Conservation (phyloP, 192 early-diverging fungal species). For the Podila verticillata region DNA sequence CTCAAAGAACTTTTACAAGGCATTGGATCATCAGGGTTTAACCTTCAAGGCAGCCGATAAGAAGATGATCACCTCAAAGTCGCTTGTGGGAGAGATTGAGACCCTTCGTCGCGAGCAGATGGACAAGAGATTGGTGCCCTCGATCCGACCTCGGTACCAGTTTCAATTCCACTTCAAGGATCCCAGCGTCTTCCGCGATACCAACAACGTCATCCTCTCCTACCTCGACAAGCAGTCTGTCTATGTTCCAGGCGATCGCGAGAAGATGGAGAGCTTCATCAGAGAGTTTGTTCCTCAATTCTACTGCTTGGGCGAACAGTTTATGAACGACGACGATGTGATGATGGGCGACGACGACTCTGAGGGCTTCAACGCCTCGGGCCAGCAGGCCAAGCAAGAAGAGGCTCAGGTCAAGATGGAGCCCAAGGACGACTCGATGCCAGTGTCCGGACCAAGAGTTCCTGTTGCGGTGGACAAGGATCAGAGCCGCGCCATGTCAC, state of each 20-base stretch:
- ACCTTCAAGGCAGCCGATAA: constrained; percentile 90
- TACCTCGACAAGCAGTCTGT: constrained; percentile 74
- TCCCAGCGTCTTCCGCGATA: constrained; percentile 78
- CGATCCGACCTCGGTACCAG: constrained; percentile 68
- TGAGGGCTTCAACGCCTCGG: constrained; percentile 24
- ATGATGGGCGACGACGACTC: constrained; percentile 59
- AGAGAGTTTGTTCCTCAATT: constrained; percentile 76
- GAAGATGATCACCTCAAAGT: constrained; percentile 81
- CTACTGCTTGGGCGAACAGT: constrained; percentile 65
- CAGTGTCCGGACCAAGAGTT: constrained; percentile 41
- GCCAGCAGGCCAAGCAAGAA: constrained; percentile 27
- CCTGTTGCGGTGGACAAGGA: constrained; percentile 48
- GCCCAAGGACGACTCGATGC: constrained; percentile 35
- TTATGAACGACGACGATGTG: constrained; percentile 63
- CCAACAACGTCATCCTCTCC: constrained; percentile 76
- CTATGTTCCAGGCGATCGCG: constrained; percentile 68
- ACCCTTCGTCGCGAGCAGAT: constrained; percentile 83
- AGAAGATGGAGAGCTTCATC: constrained; percentile 81
- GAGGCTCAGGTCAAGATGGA: constrained; percentile 42
- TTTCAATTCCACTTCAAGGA: constrained; percentile 85
- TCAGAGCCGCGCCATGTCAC: constrained; percentile 22
- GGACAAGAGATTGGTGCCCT: constrained; percentile 56
- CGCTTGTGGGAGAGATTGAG: constrained; percentile 89
- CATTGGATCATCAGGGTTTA: constrained; percentile 95
- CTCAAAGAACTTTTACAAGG: constrained; percentile 91